Percentiles rank a stretch among this genome's conserved stretches.
phyloP scores from a whole-genome alignment of 148 eudicot species.

The Heliosperma pusillum region DNA sequence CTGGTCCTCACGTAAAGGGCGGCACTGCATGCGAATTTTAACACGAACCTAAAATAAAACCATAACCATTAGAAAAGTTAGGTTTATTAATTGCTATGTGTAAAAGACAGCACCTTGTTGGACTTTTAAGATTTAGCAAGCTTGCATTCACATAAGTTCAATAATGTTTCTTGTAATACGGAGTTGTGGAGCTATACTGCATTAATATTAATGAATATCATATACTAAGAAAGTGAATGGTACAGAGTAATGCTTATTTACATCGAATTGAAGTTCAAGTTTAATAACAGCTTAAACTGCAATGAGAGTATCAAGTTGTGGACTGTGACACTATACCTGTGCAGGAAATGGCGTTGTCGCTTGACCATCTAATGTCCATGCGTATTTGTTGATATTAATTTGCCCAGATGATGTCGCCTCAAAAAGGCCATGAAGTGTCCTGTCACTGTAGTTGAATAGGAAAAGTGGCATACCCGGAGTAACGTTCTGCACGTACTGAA shows the following conservation, averaged over 20 bases:
- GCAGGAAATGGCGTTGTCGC: conserved; percentile 51
- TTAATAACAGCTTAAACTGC: not conserved
- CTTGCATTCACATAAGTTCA: not conserved
- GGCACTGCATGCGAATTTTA: conserved; percentile 37
- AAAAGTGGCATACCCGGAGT: conserved; percentile 52
- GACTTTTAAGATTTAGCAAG: not conserved
- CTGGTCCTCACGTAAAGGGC: conserved; percentile 52
- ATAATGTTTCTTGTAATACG: not conserved
- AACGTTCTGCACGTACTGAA: conserved; percentile 53
- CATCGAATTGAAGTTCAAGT: not conserved
- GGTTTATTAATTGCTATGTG: not conserved
- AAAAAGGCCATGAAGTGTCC: conserved; percentile 70
- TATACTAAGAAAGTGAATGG: not conserved
- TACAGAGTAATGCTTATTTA: not conserved
- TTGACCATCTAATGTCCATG: conserved; percentile 52
- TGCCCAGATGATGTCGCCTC: conserved; percentile 58
- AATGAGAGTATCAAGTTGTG: not conserved
- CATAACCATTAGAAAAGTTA: conserved; percentile 8
- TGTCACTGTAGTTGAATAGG: conserved; percentile 65
- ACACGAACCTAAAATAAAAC: conserved; percentile 47
- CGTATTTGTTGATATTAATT: conserved; percentile 44
- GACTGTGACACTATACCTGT: conserved; percentile 41
- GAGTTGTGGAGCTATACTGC: not conserved
- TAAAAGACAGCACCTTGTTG: not conserved
- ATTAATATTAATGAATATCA: not conserved